Evolutionary conservation across 1,139 yeast species (phyloP).

Genomic region (Blastobotrys elegans): DNA sequence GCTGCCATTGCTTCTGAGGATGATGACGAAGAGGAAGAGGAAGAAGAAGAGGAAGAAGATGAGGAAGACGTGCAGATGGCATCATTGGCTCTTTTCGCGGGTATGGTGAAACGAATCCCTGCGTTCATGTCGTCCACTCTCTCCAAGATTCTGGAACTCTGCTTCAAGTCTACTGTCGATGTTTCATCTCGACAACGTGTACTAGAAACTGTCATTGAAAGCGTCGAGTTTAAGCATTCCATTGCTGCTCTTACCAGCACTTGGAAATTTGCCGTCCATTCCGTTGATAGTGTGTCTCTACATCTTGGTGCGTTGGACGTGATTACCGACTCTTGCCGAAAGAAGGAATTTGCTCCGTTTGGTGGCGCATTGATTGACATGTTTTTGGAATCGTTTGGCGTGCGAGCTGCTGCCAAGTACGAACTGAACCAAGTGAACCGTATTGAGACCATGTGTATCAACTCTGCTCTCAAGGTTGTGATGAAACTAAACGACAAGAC

Average conservation of each 20-base stretch:
- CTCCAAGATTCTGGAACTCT: conserved; percentile 52
- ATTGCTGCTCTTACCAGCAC: conserved; percentile 55
- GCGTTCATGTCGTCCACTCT: conserved; percentile 73
- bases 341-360: conserved; percentile 66
- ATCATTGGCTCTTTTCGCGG: conserved; percentile 63
- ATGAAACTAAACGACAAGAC: conserved; percentile 90
- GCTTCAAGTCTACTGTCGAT: conserved; percentile 52
- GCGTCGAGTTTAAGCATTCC: conserved; percentile 61
- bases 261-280: conserved; percentile 55
- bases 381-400: conserved; percentile 65
- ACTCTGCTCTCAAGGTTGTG: conserved; percentile 70
- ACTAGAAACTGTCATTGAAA: conserved; percentile 59
- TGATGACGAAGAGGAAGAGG: conserved; percentile 24
- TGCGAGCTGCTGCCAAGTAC: conserved; percentile 45
- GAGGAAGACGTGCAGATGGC: conserved; percentile 41
- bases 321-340: conserved; percentile 62
- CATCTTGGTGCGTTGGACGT: conserved; percentile 62
- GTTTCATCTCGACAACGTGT: conserved; percentile 59
- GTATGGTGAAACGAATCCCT: conserved; percentile 79
- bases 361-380: conserved; percentile 68
- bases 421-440: conserved; percentile 74
- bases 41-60: conserved; percentile 25
- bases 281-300: conserved; percentile 55
- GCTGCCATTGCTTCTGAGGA: conserved; percentile 29
- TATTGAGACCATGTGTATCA: conserved; percentile 70